Percentiles rank a stretch among this genome's conserved stretches.
phyloP scores from a whole-genome alignment of 768 basidiomycete genomes.

The Lenzites betulinus region DNA sequence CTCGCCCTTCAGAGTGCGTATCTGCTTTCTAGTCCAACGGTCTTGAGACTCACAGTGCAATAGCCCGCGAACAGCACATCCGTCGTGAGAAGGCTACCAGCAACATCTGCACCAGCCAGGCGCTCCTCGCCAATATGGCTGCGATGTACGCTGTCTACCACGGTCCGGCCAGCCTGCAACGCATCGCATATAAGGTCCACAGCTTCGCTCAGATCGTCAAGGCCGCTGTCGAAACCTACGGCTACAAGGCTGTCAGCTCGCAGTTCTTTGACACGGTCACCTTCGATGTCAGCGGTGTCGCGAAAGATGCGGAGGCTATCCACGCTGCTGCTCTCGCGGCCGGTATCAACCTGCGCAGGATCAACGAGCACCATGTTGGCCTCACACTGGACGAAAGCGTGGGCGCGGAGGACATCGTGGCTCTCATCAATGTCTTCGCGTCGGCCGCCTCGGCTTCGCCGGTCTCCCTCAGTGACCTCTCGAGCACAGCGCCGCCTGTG shows the following conservation, averaged over 20 bases:
- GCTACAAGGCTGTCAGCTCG: constrained; percentile 72
- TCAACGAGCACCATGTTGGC: constrained; percentile 78
- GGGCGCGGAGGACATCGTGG: constrained; percentile 69
- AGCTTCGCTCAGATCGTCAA: constrained; percentile 79
- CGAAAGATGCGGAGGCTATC: constrained; percentile 57
- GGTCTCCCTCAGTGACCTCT: constrained; percentile 49
- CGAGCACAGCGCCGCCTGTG: constrained; percentile 41
- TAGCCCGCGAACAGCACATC: constrained; percentile 95
- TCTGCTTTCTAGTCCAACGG: not conserved
- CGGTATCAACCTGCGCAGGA: constrained; percentile 81
- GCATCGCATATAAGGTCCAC: constrained; percentile 92
- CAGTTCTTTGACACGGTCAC: constrained; percentile 92
- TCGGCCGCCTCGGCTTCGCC: constrained; percentile 55
- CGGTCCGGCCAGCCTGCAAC: constrained; percentile 80
- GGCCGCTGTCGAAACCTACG: constrained; percentile 63
- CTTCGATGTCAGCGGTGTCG: constrained; percentile 66
- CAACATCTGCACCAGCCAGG: constrained; percentile 98
- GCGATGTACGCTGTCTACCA: constrained; percentile 99
- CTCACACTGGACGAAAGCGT: constrained; percentile 94
- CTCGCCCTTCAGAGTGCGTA: constrained; percentile 89
- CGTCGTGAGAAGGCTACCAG: constrained; percentile 98
- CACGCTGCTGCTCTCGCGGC: constrained; percentile 64
- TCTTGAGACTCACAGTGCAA: not conserved
- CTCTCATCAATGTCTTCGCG: constrained; percentile 81
- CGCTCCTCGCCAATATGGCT: constrained; percentile 97